Base-by-base conservation (phyloP, 805 yeast genomes). In the Candida morakotiae region DNA sequence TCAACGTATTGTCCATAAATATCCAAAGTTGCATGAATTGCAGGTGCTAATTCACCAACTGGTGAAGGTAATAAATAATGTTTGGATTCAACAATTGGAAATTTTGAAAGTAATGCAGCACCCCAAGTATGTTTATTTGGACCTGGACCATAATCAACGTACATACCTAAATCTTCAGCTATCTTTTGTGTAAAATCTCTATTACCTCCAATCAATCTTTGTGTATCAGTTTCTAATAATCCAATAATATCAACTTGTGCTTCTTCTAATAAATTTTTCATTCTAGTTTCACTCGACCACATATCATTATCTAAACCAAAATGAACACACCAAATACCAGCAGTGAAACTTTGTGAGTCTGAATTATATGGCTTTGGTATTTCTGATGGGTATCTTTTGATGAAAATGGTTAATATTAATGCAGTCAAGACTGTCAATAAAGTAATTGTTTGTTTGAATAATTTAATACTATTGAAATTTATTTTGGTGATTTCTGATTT, bases 71-170 rank as follows among this genome's bases (percentile, higher is more conserved):
- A 66, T 48, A 93, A 70, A 56, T 89, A 94, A 58, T 93, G 98
- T 1, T 88, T 79, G 2, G 97, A 87, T 53, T 83, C 77, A 39
- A 93, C 49, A 44, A 93, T 93, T 21, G 98, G 98, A 74, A 91
- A 93, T 56, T 89, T 87, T 15, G 97, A 89, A 47, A 93, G 68
- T 43, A 93, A 69, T 2, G 93, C 93, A 34, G 89, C 83, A 28
- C 98, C 98, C 98, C 98, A 93, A 0, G 98, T 93, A 64, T 93
- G 98, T 60, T 89, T 83, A 58, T 88, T 87, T 37, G 98, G 97
- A 10, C 97, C 96, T 6, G 98, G 98, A 6, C 98, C 98, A 56
- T 80, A 93, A 60, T 93, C 98, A 16, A 82, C 89, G 56, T 93
- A 93, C 91, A 87, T 87, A 28, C 87, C 91, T 48, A 93, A 71